Evolutionary conservation across 164 flowering plant genomes (phyloP).

Genomic region (Akebia trifoliata): DNA sequence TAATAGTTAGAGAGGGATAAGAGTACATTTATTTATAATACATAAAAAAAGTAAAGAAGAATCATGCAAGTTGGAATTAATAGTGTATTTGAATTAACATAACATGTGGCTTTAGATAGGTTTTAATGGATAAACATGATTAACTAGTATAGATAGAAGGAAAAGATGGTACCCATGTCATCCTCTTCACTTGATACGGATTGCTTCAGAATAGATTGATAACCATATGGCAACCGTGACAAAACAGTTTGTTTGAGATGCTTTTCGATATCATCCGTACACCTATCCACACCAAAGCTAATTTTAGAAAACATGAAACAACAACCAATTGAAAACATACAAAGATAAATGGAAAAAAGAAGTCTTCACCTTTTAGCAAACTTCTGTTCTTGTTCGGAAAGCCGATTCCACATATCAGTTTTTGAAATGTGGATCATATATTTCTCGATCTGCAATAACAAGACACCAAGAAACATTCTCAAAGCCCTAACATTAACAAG

Average conservation of each 20-base stretch:
- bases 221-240: slow-evolving; percentile 69
- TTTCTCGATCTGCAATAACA: slow-evolving; percentile 67
- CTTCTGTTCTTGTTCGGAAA: slow-evolving; percentile 61
- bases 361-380: slow-evolving; percentile 59
- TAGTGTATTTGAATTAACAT: no score
- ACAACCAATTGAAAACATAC: neutral
- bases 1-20: no score
- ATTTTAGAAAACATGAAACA: slow-evolving; percentile 2
- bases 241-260: slow-evolving; percentile 72
- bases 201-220: slow-evolving; percentile 67
- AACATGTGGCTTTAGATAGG: no score
- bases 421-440: slow-evolving; percentile 59
- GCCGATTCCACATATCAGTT: slow-evolving; percentile 51
- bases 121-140: no score
- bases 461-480: neutral
- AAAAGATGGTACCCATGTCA: slow-evolving; percentile 99
- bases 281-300: slow-evolving; percentile 36
- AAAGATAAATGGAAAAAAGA: neutral
- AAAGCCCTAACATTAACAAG: neutral
- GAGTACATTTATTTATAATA: no score
- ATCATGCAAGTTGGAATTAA: no score
- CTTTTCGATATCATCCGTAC: slow-evolving; percentile 47
- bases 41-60: no score
- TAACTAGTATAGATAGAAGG: no score
- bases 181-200: slow-evolving; percentile 83